Conservation (phyloP, 176 grass and related monocot species). For the Zea mays region DNA sequence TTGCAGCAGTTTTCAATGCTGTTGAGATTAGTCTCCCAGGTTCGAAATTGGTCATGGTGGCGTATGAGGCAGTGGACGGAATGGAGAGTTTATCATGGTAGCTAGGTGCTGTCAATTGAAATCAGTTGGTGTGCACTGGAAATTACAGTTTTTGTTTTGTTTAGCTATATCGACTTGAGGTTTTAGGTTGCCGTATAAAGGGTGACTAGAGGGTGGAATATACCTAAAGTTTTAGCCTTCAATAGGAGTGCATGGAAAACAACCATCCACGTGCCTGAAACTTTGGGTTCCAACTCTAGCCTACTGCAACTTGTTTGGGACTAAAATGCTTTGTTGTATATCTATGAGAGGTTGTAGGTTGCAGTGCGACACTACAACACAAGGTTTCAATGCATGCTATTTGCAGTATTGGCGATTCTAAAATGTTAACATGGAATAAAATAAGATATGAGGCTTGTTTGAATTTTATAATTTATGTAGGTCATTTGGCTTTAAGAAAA, state of each 20-base stretch:
- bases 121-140: background rate
- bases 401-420: background rate
- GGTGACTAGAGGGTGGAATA: no score
- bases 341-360: background rate
- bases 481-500: background rate
- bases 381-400: background rate
- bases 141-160: background rate
- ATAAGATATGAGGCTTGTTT: background rate
- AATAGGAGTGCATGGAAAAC: no score
- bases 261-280: no score
- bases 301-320: no score
- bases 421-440: background rate
- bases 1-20: background rate
- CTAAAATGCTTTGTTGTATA: no score
- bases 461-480: background rate
- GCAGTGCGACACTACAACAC: background rate
- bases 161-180: background rate
- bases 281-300: no score
- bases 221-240: no score
- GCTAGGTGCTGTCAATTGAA: background rate
- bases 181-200: background rate
- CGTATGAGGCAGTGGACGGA: background rate
- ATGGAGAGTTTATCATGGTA: background rate
- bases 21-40: constrained; percentile 16
- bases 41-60: constrained; percentile 56